phyloP scores from a whole-genome alignment of 805 yeast genomes.

The Priceomyces melissophilus region DNA sequence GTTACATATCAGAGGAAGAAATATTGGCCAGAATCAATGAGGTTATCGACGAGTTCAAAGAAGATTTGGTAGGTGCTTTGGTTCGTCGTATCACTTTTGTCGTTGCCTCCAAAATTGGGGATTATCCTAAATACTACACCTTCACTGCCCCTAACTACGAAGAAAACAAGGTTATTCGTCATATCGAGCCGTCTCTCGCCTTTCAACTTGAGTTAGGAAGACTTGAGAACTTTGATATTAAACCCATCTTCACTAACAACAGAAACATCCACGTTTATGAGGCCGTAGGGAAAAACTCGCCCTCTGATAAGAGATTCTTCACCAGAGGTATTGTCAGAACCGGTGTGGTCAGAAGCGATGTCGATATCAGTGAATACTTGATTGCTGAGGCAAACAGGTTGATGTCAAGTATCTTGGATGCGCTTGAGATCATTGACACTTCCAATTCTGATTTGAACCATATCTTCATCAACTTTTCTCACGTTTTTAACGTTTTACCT shows the following conservation, averaged over 20 bases:
- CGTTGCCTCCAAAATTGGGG: slow-evolving; percentile 76
- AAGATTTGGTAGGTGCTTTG: slow-evolving; percentile 65
- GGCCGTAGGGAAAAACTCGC: slow-evolving; percentile 90
- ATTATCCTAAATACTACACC: slow-evolving; percentile 93
- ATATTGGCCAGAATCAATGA: slow-evolving; percentile 61
- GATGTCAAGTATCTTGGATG: slow-evolving; percentile 94
- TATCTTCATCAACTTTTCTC: slow-evolving; percentile 94
- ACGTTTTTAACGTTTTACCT: slow-evolving; percentile 90
- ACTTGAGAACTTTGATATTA: slow-evolving; percentile 90
- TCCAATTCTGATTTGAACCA: slow-evolving; percentile 95
- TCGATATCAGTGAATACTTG: slow-evolving; percentile 87
- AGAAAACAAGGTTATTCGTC: slow-evolving; percentile 94
- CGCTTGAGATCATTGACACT: slow-evolving; percentile 90
- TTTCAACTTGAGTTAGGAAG: slow-evolving; percentile 95
- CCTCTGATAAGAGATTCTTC: slow-evolving; percentile 91
- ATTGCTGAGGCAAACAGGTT: slow-evolving; percentile 95
- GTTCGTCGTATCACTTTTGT: slow-evolving; percentile 93
- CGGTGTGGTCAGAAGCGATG: slow-evolving; percentile 89
- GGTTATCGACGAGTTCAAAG: slow-evolving; percentile 62
- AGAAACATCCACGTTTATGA: slow-evolving; percentile 97
- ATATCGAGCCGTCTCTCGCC: slow-evolving; percentile 97
- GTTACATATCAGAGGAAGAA: slow-evolving; percentile 67
- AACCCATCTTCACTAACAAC: slow-evolving; percentile 93
- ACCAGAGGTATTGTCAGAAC: slow-evolving; percentile 97
- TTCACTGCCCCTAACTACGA: slow-evolving; percentile 82